Evolutionary conservation across 495 filamentous ascomycete species (phyloP).

Genomic region (Penicillium lagena): DNA sequence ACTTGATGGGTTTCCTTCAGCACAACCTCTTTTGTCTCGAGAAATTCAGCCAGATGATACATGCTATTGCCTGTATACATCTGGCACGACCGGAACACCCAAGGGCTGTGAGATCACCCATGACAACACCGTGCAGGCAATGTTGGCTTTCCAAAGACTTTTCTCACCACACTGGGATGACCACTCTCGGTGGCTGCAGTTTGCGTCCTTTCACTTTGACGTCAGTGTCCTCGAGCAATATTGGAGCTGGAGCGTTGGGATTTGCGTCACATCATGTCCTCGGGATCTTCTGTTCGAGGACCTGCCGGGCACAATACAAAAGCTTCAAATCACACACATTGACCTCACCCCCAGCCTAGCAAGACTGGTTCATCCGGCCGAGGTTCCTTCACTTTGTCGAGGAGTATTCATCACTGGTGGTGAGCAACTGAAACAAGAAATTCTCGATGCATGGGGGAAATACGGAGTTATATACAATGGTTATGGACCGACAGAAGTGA

Average conservation of each 20-base stretch:
- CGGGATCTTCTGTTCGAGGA: constrained; percentile 75
- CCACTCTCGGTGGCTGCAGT: constrained; percentile 74
- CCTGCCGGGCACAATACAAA: constrained; percentile 59
- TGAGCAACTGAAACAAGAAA: constrained; percentile 38
- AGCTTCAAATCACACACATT: constrained; percentile 75
- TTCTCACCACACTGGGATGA: constrained; percentile 44
- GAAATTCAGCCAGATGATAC: constrained; percentile 66
- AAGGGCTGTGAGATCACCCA: constrained; percentile 81
- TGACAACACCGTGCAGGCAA: constrained; percentile 29
- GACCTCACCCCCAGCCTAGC: constrained; percentile 50
- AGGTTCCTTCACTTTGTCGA: constrained; percentile 24
- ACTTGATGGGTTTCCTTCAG: constrained; percentile 12
- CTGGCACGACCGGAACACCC: constrained; percentile 93
- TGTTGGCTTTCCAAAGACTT: constrained; percentile 38
- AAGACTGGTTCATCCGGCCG: constrained; percentile 33
- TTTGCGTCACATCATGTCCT: constrained; percentile 70
- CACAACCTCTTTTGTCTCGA: constrained; percentile 8
- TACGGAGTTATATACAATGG: constrained; percentile 38
- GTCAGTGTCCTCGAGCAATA: constrained; percentile 84
- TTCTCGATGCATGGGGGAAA: constrained; percentile 38
- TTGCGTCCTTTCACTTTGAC: constrained; percentile 85
- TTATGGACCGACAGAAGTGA: constrained; percentile 83
- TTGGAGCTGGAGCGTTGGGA: constrained; percentile 83
- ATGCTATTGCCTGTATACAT: constrained; percentile 93
- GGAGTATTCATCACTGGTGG: constrained; percentile 38